Conservation (phyloP, 2,329 filamentous ascomycete genomes). For the Trichoderma hamatum region DNA sequence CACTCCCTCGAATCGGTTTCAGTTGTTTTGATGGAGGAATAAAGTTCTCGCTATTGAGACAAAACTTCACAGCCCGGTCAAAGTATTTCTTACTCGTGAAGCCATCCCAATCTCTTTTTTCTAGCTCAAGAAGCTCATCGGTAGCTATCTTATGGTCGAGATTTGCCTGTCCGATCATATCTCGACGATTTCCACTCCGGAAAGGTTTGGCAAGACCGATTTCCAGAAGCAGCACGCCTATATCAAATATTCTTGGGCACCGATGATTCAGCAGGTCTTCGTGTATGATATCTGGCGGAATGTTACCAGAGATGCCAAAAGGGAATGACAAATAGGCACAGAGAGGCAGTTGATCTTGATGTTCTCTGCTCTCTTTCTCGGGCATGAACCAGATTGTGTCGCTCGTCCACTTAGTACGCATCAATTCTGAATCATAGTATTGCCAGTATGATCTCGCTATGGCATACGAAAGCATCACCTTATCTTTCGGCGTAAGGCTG, state of each 20-base stretch:
- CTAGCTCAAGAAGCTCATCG: background rate
- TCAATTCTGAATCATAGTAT: slow-evolving; percentile 30
- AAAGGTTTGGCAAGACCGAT: background rate
- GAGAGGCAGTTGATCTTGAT: background rate
- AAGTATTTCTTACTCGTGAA: background rate
- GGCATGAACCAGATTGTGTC: slow-evolving; percentile 29
- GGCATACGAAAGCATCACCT: slow-evolving; percentile 24
- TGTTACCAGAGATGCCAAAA: background rate
- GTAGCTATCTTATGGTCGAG: background rate
- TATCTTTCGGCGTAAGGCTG: slow-evolving; percentile 25
- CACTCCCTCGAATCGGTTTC: background rate
- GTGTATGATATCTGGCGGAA: background rate
- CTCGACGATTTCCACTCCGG: background rate
- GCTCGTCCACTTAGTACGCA: slow-evolving; percentile 29
- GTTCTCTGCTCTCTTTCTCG: background rate
- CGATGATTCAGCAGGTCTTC: background rate
- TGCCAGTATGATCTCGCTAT: slow-evolving; percentile 28
- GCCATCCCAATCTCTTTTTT: background rate
- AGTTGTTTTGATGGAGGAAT: background rate
- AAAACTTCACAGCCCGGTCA: background rate
- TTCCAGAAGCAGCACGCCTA: background rate
- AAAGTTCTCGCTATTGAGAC: background rate
- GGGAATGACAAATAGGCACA: background rate
- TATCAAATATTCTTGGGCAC: background rate
- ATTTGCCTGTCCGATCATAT: background rate